phyloP scores from a whole-genome alignment of 345 rosid species.

The Citrus unshiu region DNA sequence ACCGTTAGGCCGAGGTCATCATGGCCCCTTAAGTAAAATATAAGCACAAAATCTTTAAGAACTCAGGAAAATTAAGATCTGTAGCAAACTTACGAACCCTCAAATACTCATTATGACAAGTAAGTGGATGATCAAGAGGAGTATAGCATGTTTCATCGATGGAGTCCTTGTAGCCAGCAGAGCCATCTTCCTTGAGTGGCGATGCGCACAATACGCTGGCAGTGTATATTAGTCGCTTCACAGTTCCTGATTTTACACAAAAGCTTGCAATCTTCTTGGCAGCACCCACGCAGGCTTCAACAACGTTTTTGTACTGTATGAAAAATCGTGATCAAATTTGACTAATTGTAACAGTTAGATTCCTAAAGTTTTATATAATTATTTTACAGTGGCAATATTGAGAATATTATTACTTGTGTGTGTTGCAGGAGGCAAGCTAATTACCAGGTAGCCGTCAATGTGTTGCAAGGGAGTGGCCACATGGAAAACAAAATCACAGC shows the following conservation, averaged over 20 bases:
- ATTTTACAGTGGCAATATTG: no score
- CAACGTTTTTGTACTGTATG: slow-evolving; percentile 7
- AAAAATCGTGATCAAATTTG: neutral
- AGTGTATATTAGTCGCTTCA: slow-evolving; percentile 32
- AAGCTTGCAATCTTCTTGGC: slow-evolving; percentile 17
- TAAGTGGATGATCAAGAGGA: slow-evolving; percentile 13
- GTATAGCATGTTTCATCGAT: slow-evolving; percentile 44
- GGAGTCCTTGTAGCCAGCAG: slow-evolving; percentile 12
- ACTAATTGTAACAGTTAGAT: no score
- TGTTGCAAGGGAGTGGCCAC: slow-evolving; percentile 20
- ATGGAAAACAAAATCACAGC: slow-evolving; percentile 32
- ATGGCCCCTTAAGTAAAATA: neutral
- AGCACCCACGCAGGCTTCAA: slow-evolving; percentile 18
- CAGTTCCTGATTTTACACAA: slow-evolving; percentile 24
- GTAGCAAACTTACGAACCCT: neutral
- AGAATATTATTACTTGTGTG: no score
- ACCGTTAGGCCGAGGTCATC: no score
- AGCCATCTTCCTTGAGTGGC: slow-evolving; percentile 18
- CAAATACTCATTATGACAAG: neutral
- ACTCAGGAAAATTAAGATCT: no score
- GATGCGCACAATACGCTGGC: slow-evolving; percentile 27
- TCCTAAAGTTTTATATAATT: no score
- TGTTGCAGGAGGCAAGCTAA: no score
- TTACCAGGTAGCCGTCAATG: slow-evolving; percentile 12
- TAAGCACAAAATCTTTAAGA: neutral